Base-by-base conservation (phyloP, 768 basidiomycete genomes). In the Megacollybia marginata region DNA sequence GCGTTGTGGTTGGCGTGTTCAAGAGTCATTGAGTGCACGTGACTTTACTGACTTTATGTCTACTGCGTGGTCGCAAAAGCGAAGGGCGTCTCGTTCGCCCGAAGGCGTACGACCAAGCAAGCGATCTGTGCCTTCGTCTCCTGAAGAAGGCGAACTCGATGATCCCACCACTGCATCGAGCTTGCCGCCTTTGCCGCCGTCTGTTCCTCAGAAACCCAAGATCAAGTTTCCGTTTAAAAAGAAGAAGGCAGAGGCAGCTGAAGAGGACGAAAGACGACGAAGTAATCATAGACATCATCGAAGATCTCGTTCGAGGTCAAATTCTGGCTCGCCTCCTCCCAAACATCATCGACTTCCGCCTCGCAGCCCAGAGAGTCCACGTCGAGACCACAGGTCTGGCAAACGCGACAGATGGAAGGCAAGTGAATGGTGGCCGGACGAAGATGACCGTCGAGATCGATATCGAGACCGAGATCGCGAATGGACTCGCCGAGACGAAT, bases 131-230 rank as follows among this genome's bases (percentile, higher is more conserved):
- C 74, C 82, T 2, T 83, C 83, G 9, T 81, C 86, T 1, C 87
- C 87, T 46, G 88, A 91, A 64, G 88, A 91, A 61, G 88, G 88
- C 52, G 88, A 91, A 57, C 68, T 91, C 45, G 86, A 88, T 65
- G 87, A 89, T 62, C 52, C 57, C 42, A 43, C 57, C 33, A 50
- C 61, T 47, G 51, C 57, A 40, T 49, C 48, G 15, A 49, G 44
- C 42, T 47, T 54, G 42, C 18, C n/a, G 36, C 12, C 33, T 16
- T 34, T 52, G 46, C 54, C 62, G 33, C 58, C 61, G 46, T 57
- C 66, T 35, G 57, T 62, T 19, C 56, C 65, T 44, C 69, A 70
- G n/a, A 65, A 78, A 61, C 44, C 69, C 16, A 80, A 78, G 59
- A 75, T 87, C 19, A 79, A 83, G 9, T 89, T 87, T 64, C 88